Conservation (phyloP, 805 yeast genomes). For the Candida nitratophila region DNA sequence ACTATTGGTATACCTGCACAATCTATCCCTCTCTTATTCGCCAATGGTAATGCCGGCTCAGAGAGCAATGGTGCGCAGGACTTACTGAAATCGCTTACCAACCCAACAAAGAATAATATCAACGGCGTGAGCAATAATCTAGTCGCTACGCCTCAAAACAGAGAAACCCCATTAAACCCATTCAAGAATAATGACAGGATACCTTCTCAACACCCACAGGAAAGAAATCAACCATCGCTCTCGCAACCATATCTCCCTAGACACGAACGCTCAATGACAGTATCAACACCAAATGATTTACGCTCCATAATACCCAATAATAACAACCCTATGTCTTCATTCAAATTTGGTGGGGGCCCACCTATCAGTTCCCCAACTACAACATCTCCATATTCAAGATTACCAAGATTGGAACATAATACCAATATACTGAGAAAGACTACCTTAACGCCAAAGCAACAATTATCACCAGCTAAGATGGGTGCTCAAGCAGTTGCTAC, state of each 20-base stretch:
- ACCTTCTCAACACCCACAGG: not conserved
- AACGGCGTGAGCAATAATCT: too few species aligned
- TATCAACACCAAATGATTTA: slow-evolving; percentile 4
- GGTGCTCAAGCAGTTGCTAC: slow-evolving; percentile 69
- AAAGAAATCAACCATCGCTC: not conserved
- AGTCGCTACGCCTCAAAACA: not conserved
- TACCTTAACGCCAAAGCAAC: slow-evolving; percentile 23
- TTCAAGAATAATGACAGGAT: not conserved
- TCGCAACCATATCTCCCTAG: slow-evolving; percentile 5
- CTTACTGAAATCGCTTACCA: too few species aligned
- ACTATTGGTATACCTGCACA: slow-evolving; percentile 56
- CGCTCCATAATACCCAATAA: not conserved
- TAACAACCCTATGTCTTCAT: slow-evolving; percentile 18
- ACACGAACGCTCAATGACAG: slow-evolving; percentile 8
- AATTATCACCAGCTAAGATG: slow-evolving; percentile 60
- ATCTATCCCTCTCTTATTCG: slow-evolving; percentile 54
- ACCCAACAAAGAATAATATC: not conserved
- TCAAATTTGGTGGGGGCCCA: slow-evolving; percentile 24
- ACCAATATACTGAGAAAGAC: slow-evolving; percentile 3
- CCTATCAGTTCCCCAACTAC: slow-evolving; percentile 10
- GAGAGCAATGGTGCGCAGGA: not conserved
- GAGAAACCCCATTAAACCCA: slow-evolving; percentile 2
- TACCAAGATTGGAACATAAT: slow-evolving; percentile 4
- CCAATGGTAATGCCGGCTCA: not conserved
- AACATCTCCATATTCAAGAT: slow-evolving; percentile 1